These are phyloP conservation scores for Fusarium sp. DNA, from an alignment of 2,329 filamentous ascomycete genomes.

Conservation along the genomic window DNA sequence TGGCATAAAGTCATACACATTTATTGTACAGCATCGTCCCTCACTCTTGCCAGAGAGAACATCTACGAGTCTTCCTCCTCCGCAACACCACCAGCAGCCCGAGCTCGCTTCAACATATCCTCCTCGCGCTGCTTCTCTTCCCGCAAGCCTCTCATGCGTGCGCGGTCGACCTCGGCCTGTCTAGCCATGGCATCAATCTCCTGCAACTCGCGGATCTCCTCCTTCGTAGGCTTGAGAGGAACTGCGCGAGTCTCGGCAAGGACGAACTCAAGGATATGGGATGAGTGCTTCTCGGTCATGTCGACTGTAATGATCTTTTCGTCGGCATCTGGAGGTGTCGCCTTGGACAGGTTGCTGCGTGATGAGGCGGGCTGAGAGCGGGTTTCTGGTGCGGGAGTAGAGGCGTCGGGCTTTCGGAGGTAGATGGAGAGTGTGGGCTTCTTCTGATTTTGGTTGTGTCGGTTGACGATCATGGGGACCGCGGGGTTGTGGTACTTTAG, in stretches of 20 bases:
- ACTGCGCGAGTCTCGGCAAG: conserved; percentile 71
- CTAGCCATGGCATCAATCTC: conserved; percentile 66
- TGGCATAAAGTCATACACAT: conserved; percentile 44
- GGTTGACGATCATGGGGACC: conserved; percentile 83
- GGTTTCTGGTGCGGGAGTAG: conserved; percentile 44
- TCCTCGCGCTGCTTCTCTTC: conserved; percentile 71
- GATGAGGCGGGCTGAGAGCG: conserved; percentile 60
- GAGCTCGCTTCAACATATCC: conserved; percentile 57
- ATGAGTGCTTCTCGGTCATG: conserved; percentile 71
- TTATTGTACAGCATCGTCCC: conserved; percentile 46
- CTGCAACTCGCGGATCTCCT: conserved; percentile 69
- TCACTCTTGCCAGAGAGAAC: background rate
- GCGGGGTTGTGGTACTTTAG: conserved; percentile 95
- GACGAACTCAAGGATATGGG: conserved; percentile 72
- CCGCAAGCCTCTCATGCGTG: conserved; percentile 62
- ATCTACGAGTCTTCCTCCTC: conserved; percentile 49
- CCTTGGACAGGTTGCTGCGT: conserved; percentile 58
- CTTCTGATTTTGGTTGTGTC: conserved; percentile 66
- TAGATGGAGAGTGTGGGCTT: conserved; percentile 74
- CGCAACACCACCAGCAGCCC: conserved; percentile 52
- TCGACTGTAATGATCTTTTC: conserved; percentile 67
- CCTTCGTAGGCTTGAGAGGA: conserved; percentile 64
- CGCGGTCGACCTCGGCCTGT: conserved; percentile 65
- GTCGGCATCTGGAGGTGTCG: conserved; percentile 59
- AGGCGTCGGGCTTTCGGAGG: conserved; percentile 58